phyloP scores from a whole-genome alignment of 129 eudicot species.

The Heracleum sosnowskyi region DNA sequence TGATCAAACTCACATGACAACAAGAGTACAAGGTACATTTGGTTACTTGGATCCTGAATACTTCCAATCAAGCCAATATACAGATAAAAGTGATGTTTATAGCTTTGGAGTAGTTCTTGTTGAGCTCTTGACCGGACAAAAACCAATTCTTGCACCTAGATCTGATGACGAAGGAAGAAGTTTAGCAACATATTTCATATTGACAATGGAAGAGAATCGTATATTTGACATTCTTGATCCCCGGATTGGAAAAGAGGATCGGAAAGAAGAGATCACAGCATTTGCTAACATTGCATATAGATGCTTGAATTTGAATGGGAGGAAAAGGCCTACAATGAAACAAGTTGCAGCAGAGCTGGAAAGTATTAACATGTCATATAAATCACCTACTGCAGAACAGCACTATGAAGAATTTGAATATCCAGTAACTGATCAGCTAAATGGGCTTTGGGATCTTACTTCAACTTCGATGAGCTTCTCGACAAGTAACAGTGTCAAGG shows the following conservation, averaged over 20 bases:
- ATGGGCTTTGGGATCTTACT: not conserved
- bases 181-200: not conserved
- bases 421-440: not conserved
- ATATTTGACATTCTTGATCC: not conserved
- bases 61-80: not conserved
- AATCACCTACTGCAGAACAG: not conserved
- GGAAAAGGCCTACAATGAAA: not conserved
- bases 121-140: not conserved
- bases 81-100: not conserved
- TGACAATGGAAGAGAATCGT: not conserved
- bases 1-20: not conserved
- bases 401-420: not conserved
- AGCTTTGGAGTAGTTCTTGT: not conserved
- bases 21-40: not conserved
- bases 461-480: not conserved
- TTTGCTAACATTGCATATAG: not conserved
- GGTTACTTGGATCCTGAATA: constrained; percentile 1
- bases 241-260: not conserved
- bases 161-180: not conserved
- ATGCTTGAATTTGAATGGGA: not conserved
- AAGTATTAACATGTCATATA: not conserved
- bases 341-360: not conserved
- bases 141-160: not conserved
- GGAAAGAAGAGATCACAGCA: not conserved
- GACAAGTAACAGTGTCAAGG: not conserved